A percentile compares a stretch with the other conserved stretches of the same genome.
phyloP scores from a whole-genome alignment of 495 filamentous ascomycete species.

The Podospora appendiculata region DNA sequence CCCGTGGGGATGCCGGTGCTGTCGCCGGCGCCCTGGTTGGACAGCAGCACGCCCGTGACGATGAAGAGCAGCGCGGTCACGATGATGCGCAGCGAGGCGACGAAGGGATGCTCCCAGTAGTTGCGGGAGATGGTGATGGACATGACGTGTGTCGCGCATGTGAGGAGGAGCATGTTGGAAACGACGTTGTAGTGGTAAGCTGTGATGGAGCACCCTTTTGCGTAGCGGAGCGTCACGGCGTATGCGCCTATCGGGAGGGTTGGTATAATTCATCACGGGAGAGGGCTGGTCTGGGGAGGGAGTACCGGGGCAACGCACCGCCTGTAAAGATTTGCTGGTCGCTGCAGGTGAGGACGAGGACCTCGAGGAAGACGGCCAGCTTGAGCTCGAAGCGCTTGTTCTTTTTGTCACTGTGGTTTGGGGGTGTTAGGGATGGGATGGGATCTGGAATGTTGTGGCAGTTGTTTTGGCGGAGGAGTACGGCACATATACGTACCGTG shows the following conservation, averaged over 20 bases:
- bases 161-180: conserved; percentile 30
- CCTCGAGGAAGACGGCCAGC: conserved; percentile 23
- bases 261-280: no score
- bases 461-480: background rate
- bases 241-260: conserved; percentile 10
- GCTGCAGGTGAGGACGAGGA: conserved; percentile 26
- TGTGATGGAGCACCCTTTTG: conserved; percentile 28
- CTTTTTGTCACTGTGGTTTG: background rate
- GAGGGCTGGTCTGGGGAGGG: no score
- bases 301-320: background rate
- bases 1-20: conserved; percentile 15
- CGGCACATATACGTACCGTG: background rate
- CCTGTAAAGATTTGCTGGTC: conserved; percentile 35
- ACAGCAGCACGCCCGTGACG: conserved; percentile 21
- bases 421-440: background rate
- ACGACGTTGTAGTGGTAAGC: conserved; percentile 35
- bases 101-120: conserved; percentile 24
- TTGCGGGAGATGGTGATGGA: conserved; percentile 24
- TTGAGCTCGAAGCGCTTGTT: conserved; percentile 7
- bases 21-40: conserved; percentile 16
- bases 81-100: conserved; percentile 19
- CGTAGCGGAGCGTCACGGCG: conserved; percentile 25
- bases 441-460: background rate
- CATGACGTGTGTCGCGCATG: conserved; percentile 30
- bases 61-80: conserved; percentile 15